Evolutionary conservation across 2,329 filamentous ascomycete species (phyloP).

Genomic region (Knoxdaviesia proteae): DNA sequence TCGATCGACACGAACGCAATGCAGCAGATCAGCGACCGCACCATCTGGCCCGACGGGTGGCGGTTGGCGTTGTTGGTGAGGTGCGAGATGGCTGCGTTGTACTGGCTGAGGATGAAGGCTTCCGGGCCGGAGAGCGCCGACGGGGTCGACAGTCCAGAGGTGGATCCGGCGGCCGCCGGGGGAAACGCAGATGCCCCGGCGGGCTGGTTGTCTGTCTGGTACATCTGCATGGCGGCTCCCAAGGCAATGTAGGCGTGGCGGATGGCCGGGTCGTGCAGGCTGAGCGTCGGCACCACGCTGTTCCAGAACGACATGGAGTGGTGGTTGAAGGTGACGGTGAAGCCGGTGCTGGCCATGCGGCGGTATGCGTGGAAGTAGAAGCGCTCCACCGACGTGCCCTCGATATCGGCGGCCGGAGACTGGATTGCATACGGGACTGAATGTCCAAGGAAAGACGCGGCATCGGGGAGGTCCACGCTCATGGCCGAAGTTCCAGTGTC

Average conservation of each 20-base stretch:
- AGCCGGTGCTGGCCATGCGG: constrained; percentile 9
- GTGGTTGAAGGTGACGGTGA: constrained; percentile 6
- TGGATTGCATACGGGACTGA: neutral
- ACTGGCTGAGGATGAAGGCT: constrained; percentile 17
- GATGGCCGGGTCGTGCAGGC: constrained; percentile 5
- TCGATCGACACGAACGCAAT: constrained; percentile 13
- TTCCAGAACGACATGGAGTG: constrained; percentile 8
- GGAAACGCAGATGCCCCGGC: constrained; percentile 4
- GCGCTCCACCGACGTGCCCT: constrained; percentile 13
- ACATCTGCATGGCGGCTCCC: constrained; percentile 12
- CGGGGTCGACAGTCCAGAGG: too few relatives aligned
- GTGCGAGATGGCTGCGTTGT: constrained; percentile 14
- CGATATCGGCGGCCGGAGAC: constrained; percentile 10
- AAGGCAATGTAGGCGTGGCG: constrained; percentile 14
- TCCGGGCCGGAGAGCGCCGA: constrained; percentile 5
- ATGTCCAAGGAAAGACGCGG: neutral
- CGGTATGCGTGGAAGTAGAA: constrained; percentile 14
- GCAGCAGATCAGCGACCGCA: constrained; percentile 13
- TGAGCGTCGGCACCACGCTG: constrained; percentile 6
- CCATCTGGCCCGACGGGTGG: constrained; percentile 4
- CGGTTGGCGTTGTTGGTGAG: constrained; percentile 8
- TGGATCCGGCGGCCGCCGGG: constrained; percentile 7
- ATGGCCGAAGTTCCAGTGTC: too few relatives aligned
- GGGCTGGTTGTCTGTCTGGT: constrained; percentile 4
- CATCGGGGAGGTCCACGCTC: neutral